Percentiles rank a stretch among this genome's conserved stretches.
Conservation (phyloP, 2,329 filamentous ascomycete genomes). For the Aspergillus latus region DNA sequence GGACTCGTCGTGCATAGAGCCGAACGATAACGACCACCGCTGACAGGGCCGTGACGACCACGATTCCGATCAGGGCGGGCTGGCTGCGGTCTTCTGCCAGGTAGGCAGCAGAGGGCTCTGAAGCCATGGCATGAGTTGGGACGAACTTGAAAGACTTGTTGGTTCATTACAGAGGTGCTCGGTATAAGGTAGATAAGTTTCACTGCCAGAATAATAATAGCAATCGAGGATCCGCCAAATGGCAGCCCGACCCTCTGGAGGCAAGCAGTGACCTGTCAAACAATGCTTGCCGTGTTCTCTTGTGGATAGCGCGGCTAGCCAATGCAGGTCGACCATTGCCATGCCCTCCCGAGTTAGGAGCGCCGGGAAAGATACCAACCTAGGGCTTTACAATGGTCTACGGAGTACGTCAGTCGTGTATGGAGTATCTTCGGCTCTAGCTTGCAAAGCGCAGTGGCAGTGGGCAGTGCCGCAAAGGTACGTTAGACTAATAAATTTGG, state of each 20-base stretch:
- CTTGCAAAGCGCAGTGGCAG: too few species aligned
- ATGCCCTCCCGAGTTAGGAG: neutral
- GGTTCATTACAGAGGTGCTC: too few species aligned
- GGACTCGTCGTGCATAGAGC: constrained; percentile 11
- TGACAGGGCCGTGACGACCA: constrained; percentile 15
- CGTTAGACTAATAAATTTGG: too few species aligned
- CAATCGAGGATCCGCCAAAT: neutral
- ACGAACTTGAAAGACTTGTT: too few species aligned
- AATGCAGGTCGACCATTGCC: neutral
- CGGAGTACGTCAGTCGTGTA: too few species aligned
- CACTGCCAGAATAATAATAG: neutral
- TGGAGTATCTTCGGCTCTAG: too few species aligned
- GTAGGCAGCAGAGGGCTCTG: neutral
- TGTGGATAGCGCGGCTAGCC: neutral
- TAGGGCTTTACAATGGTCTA: too few species aligned
- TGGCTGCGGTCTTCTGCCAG: constrained; percentile 9
- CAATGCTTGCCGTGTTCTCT: neutral
- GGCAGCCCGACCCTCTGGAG: neutral
- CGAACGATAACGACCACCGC: constrained; percentile 14
- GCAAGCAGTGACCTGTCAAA: neutral
- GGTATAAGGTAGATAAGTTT: neutral
- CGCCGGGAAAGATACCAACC: too few species aligned
- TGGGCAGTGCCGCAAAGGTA: too few species aligned
- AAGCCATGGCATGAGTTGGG: neutral
- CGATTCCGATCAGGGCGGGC: constrained; percentile 27